Base-by-base conservation (phyloP, 1,284 basidiomycete species). In the Athelia sp. region DNA sequence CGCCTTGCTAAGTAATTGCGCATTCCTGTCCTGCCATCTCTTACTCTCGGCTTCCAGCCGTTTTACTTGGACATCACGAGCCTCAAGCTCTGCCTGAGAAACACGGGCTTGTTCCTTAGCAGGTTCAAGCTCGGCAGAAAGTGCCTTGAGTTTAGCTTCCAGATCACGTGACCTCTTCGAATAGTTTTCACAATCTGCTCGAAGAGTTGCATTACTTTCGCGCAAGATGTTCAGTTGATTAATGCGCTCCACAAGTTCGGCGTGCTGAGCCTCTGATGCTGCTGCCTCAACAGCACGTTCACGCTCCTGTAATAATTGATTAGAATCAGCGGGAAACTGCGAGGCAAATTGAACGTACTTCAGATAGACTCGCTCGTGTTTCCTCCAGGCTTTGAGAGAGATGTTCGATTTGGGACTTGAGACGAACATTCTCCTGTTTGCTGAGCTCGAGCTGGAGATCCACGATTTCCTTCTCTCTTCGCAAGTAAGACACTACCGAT, bases 391-490 rank as follows among this genome's bases (percentile, higher is more conserved):
- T 81, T 53, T 84, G 81, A 22, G 75, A 75, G 45, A 91, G 66
- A 56, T 88, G 84, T 14, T 92, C 89, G 22, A 90, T 76, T 60
- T 92, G 86, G 22, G 79, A 72, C 66, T 87, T 90, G 45, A 93
- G 68, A 1, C 92, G 81, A 6, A 81, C 70, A 54, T 78, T 88
- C 68, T 95, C 92, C 62, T 93, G 89, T 68, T 90, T 91, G 70
- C 81, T 79, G 47, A 95, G 77, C 59, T 94, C 89, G 40, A 92
- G 76, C 58, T 95, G 90, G 32, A 94, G 76, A 55, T 94, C 91
- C 36, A 90, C 85, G 49, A 94, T 90, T 62, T 94, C 90, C 68
- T 94, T 93, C 71, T 95, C 92, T 58, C 88, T 89, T 23, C 92
- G 81, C 29, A 95, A 70, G 65, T 90, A 93, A 1, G 83, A 76